Evolutionary conservation across 2,329 filamentous ascomycete genomes (phyloP).

Genomic region (Penicillium sclerotigenum): DNA sequence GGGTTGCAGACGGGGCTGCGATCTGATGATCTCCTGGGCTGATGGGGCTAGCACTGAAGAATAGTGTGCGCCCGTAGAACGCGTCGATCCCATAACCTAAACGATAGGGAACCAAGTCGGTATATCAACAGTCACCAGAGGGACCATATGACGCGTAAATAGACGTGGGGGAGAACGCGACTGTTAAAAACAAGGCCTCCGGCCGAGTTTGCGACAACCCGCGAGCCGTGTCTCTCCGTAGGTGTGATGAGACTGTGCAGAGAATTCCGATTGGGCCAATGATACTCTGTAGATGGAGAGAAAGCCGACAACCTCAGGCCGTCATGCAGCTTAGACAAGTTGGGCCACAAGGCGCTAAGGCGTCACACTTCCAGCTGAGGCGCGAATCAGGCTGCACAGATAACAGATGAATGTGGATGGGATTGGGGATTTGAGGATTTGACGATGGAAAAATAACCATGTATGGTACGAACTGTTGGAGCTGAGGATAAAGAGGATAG

Average conservation of each 20-base stretch:
- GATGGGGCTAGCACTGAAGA: conserved; percentile 54
- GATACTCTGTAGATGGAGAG: background rate
- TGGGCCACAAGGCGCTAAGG: conserved; percentile 31
- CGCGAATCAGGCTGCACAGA: conserved; percentile 18
- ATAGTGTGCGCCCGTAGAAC: conserved; percentile 53
- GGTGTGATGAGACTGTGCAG: conserved; percentile 15
- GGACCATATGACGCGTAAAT: conserved; percentile 31
- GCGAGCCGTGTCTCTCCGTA: conserved; percentile 5
- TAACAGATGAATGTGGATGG: conserved; percentile 1
- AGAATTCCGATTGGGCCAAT: conserved; percentile 18
- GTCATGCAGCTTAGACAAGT: conserved; percentile 21
- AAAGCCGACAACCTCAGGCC: conserved; percentile 22
- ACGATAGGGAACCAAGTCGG: conserved; percentile 7
- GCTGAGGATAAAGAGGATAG: background rate
- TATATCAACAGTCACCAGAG: conserved; percentile 16
- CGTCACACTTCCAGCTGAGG: conserved; percentile 12
- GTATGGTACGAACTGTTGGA: background rate
- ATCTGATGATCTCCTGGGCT: conserved; percentile 30
- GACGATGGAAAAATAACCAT: background rate
- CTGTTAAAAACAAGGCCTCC: conserved; percentile 6
- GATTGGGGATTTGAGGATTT: background rate
- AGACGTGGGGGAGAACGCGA: conserved; percentile 7
- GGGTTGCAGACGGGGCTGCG: conserved; percentile 48
- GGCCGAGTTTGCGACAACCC: conserved; percentile 15
- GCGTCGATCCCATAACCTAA: conserved; percentile 40